Evolutionary conservation across 306 rosid species (phyloP), one percentile per base, ranked within the genome.

Genomic region (Boehmeria nivea): DNA sequence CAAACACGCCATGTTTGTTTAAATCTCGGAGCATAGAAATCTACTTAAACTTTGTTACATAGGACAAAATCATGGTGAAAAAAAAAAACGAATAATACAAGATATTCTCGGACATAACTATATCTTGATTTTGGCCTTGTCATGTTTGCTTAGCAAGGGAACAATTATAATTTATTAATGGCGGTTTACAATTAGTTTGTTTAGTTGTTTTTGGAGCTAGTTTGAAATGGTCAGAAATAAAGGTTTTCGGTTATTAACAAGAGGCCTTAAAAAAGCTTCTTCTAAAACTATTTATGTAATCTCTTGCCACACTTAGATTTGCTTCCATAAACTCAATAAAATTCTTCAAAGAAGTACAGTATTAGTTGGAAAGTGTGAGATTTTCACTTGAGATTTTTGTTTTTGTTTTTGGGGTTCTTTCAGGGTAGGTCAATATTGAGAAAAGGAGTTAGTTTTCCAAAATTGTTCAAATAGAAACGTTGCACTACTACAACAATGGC

Each of bases 401-500:
- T n/a, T n/a, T n/a, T n/a, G n/a, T n/a, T n/a, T n/a, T n/a, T n/a
- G n/a, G n/a, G n/a, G n/a, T n/a, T n/a, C n/a, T n/a, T n/a, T n/a
- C n/a, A n/a, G n/a, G n/a, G n/a, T n/a, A n/a, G n/a, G n/a, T n/a
- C n/a, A n/a, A n/a, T n/a, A n/a, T n/a, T n/a, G n/a, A n/a, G n/a
- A n/a, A n/a, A n/a, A n/a, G n/a, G n/a, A n/a, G n/a, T n/a, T n/a
- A n/a, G n/a, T n/a, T n/a, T n/a, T n/a, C n/a, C n/a, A n/a, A n/a
- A n/a, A n/a, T n/a, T n/a, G n/a, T n/a, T n/a, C n/a, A n/a, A n/a
- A n/a, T 1, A 1, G 36, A 31, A 31, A 1, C 2, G 9, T n/a
- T 0, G 36, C 36, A 1, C 43, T 55, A 51, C 54, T 38, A 37
- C 64, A 65, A 43, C 46, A 72, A 86, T 86, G 95, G 84, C 76